phyloP scores from a whole-genome alignment of 23 red algal genomes.

The Gracilaria caudata region DNA sequence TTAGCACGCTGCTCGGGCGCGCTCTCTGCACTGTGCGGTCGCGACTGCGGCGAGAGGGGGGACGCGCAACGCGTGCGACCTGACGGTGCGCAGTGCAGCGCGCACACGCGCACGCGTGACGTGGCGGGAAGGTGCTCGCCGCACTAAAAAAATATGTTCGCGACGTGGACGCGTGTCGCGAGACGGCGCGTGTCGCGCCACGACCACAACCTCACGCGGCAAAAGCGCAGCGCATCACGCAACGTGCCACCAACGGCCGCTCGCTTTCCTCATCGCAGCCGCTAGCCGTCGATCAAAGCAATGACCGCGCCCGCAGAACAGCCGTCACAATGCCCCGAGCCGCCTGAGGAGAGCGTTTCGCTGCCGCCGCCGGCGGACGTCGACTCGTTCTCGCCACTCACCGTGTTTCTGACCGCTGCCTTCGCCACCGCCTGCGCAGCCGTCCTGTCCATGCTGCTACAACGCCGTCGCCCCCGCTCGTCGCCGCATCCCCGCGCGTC shows the following conservation, averaged over 20 bases:
- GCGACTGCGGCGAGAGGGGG: too few relatives aligned
- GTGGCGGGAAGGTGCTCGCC: conserved; percentile 8
- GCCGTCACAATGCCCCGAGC: not conserved
- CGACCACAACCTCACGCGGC: too few relatives aligned
- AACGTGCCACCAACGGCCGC: too few relatives aligned
- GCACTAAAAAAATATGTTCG: not conserved
- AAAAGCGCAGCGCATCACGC: too few relatives aligned
- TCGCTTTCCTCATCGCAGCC: too few relatives aligned
- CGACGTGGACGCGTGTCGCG: not conserved
- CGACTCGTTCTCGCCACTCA: conserved; percentile 1
- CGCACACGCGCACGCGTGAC: conserved; percentile 3
- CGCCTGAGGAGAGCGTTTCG: not conserved
- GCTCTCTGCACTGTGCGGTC: too few relatives aligned
- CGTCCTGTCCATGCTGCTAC: not conserved
- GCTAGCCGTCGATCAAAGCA: not conserved
- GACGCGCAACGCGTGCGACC: not conserved
- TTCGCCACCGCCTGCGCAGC: conserved; percentile 27
- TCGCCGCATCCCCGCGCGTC: not conserved
- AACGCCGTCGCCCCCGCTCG: conserved; percentile 10
- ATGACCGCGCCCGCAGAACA: not conserved
- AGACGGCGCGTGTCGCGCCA: too few relatives aligned
- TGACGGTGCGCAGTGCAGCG: not conserved
- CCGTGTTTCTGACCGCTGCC: conserved; percentile 6
- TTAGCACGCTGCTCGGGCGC: not conserved
- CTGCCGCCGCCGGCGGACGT: not conserved